Evolutionary conservation across 371 early-diverging fungal genomes (phyloP).

Genomic region (Apophysomyces variabilis): DNA sequence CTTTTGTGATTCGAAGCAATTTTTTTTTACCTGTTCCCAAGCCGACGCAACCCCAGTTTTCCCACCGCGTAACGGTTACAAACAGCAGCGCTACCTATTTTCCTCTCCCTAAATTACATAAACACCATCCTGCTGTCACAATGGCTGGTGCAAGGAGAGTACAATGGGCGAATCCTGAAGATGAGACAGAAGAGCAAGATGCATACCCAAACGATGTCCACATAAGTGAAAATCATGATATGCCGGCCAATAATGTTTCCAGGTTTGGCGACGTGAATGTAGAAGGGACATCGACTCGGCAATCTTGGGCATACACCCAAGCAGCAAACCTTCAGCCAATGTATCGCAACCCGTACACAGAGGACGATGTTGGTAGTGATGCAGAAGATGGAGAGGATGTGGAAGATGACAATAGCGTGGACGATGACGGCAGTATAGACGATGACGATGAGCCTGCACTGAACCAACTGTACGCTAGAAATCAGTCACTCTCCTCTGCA

Average conservation of each 20-base stretch:
- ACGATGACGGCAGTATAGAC: slow-evolving; percentile 24
- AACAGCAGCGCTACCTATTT: not conserved
- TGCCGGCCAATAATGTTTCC: not conserved
- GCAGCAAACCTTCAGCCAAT: not conserved
- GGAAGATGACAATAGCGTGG: slow-evolving; percentile 36
- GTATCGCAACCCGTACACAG: slow-evolving; percentile 21
- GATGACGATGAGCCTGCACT: slow-evolving; percentile 35
- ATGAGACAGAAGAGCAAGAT: slow-evolving; percentile 16
- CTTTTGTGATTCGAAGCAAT: no score
- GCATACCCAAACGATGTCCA: slow-evolving; percentile 1
- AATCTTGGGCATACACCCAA: slow-evolving; percentile 9
- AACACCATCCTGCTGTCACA: not conserved
- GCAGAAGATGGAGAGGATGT: slow-evolving; percentile 35
- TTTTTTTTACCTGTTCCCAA: not conserved
- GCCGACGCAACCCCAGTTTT: not conserved
- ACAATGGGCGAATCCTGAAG: slow-evolving; percentile 35
- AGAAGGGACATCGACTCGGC: not conserved
- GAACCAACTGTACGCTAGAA: slow-evolving; percentile 40
- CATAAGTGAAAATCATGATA: slow-evolving; percentile 2
- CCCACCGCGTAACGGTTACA: slow-evolving; percentile 3
- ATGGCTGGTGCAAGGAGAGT: slow-evolving; percentile 39
- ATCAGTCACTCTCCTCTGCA: slow-evolving; percentile 37
- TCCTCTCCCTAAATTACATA: not conserved
- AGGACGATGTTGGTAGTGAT: slow-evolving; percentile 36
- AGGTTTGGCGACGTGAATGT: not conserved